Evolutionary conservation across 2,329 filamentous ascomycete genomes (phyloP).

Genomic region (Alternaria viburni): DNA sequence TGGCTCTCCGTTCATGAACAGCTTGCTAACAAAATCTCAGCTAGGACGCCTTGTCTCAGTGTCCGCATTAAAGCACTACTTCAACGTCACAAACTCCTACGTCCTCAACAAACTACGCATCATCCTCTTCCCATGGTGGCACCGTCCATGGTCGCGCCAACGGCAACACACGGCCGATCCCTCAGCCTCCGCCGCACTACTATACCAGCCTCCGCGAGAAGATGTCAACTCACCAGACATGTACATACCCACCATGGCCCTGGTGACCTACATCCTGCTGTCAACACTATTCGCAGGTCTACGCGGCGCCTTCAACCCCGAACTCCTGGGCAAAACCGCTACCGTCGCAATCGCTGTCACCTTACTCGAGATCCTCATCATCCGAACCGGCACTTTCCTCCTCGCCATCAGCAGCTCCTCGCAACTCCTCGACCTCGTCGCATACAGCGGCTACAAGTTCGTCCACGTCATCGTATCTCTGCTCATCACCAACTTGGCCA

Average conservation of each 20-base stretch:
- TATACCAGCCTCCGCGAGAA: conserved; percentile 87
- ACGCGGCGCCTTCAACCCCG: conserved; percentile 89
- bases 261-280: conserved; percentile 96
- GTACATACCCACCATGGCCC: conserved; percentile 97
- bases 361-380: conserved; percentile 82
- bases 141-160: conserved; percentile 96
- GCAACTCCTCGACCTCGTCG: conserved; percentile 90
- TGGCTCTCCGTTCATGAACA: not conserved
- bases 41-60: conserved; percentile 88
- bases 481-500: conserved; percentile 68
- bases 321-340: conserved; percentile 88
- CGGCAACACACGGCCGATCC: conserved; percentile 64
- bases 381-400: conserved; percentile 93
- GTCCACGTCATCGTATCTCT: conserved; percentile 94
- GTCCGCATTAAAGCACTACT: conserved; percentile 95
- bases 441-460: conserved; percentile 98
- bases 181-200: conserved; percentile 13
- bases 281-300: conserved; percentile 90
- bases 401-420: conserved; percentile 92
- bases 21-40: conserved; percentile 48
- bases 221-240: conserved; percentile 98
- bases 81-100: conserved; percentile 98
- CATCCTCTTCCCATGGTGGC: conserved; percentile 96
- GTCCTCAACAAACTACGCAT: conserved; percentile 92
- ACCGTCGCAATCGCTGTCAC: conserved; percentile 84